phyloP scores from a whole-genome alignment of 2,329 filamentous ascomycete species.

The Stachybotrys chlorohalonatus region DNA sequence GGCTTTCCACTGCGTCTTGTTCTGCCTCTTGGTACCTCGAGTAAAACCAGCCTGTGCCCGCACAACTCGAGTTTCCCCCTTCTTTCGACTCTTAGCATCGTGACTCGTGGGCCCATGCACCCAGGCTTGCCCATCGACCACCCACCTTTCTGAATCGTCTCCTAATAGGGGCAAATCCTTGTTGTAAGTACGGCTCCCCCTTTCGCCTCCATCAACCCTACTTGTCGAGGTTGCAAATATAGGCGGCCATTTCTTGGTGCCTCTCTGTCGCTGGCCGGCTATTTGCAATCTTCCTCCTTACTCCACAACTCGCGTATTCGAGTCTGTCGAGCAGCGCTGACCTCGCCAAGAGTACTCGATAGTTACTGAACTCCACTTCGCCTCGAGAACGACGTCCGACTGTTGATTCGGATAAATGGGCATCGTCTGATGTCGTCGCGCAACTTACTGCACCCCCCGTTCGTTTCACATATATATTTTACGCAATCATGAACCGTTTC shows the following conservation, averaged over 20 bases:
- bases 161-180: not conserved
- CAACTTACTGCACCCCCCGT: not conserved
- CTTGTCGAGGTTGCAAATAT: not conserved
- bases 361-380: not conserved
- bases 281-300: too few relatives aligned
- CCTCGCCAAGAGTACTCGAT: not conserved
- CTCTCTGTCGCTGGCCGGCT: too few relatives aligned
- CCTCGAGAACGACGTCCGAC: not conserved
- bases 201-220: not conserved
- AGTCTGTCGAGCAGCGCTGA: not conserved
- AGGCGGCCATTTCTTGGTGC: not conserved
- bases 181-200: not conserved
- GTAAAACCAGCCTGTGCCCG: not conserved
- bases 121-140: not conserved
- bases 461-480: not conserved
- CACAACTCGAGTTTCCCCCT: not conserved
- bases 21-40: not conserved
- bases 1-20: too few relatives aligned
- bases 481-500: conserved; percentile 62
- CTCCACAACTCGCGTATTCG: too few relatives aligned
- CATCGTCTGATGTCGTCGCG: not conserved
- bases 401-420: not conserved
- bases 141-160: not conserved
- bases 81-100: not conserved
- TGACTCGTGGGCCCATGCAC: not conserved